Base-by-base conservation (phyloP, 805 yeast genomes). In the Candida ficus region DNA sequence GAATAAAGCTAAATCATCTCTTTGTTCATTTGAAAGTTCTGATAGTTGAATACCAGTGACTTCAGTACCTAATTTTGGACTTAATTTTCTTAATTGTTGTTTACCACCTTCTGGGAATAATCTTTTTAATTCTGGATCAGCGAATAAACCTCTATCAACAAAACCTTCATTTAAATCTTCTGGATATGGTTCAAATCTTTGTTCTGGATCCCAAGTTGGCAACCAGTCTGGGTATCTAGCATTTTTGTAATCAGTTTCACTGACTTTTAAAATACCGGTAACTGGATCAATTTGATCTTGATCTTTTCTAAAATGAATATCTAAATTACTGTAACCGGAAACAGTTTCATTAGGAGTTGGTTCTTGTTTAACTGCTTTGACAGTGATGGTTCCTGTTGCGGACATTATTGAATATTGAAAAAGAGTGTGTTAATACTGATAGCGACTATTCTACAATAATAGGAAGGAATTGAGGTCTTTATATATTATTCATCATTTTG, bases 1-100 rank as follows among this genome's bases (percentile, higher is more conserved):
- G 29, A 71, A 68, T 27, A 80, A 63, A 2, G 90, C 88, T 47
- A 83, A 67, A 47, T 83, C 90, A 51, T 83, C 81, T 57, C 78
- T 80, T 25, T 73, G 87, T 16, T 63, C 60, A 35, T 67, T 70
- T 39, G 68, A 57, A 46, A 83, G 69, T 39, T 68, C 62, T 12
- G 82, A 73, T 39, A 82, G 64, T 56, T 80, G 88, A 31, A 83
- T 54, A 21, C 81, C 83, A 18, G 46, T 44, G 4, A 84, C 63
- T 48, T 78, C 86, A 16, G 80, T 66, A 17, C 93, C 95, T 38
- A 85, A 66, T 53, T 76, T 81, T 23, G 93, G 91, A 2, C 86
- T 76, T 29, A 83, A 58, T 47, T 71, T 73, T 35, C 56, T 55
- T 20, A 57, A 44, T 19, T 50, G 51, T 18, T 60, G 57, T 26